Percentiles rank a stretch among this genome's conserved stretches.
Conservation (phyloP, 2,329 filamentous ascomycete species). For the Cucurbitaria berberidis region DNA sequence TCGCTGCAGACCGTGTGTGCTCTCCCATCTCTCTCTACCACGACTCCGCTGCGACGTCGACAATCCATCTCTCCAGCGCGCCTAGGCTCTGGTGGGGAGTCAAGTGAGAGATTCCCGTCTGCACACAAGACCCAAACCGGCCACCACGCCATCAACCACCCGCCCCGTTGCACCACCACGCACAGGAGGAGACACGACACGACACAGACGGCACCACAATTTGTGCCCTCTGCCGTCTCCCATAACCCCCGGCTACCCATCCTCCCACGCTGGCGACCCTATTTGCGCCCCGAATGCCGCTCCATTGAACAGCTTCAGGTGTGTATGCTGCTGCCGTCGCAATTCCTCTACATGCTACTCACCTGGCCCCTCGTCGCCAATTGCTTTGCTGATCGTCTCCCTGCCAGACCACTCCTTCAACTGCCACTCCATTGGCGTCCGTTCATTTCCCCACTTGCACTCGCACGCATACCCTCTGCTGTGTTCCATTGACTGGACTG, state of each 20-base stretch:
- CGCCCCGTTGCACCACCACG: conserved; percentile 33
- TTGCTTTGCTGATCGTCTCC: conserved; percentile 32
- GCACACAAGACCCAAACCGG: too few species aligned
- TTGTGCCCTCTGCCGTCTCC: conserved; percentile 8
- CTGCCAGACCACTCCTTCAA: conserved; percentile 31
- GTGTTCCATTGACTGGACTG: conserved; percentile 48
- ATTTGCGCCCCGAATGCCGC: conserved; percentile 40
- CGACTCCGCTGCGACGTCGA: conserved; percentile 44
- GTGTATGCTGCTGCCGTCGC: conserved; percentile 19
- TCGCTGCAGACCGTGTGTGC: conserved; percentile 15
- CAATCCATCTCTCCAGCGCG: conserved; percentile 21
- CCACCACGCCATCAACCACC: too few species aligned
- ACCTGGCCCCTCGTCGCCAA: background rate
- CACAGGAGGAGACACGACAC: conserved; percentile 10
- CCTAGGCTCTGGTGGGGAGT: conserved; percentile 15
- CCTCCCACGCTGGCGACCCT: conserved; percentile 13
- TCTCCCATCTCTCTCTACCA: conserved; percentile 20
- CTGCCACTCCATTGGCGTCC: conserved; percentile 51
- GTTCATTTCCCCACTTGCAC: conserved; percentile 49
- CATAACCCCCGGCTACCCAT: conserved; percentile 18
- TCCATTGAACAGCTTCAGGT: conserved; percentile 39
- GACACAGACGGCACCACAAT: conserved; percentile 19
- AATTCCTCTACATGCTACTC: too few species aligned
- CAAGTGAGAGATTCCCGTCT: too few species aligned
- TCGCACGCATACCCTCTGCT: conserved; percentile 24